Base-by-base conservation (phyloP, 305 asterid genomes). In the Solanum chacoense region DNA sequence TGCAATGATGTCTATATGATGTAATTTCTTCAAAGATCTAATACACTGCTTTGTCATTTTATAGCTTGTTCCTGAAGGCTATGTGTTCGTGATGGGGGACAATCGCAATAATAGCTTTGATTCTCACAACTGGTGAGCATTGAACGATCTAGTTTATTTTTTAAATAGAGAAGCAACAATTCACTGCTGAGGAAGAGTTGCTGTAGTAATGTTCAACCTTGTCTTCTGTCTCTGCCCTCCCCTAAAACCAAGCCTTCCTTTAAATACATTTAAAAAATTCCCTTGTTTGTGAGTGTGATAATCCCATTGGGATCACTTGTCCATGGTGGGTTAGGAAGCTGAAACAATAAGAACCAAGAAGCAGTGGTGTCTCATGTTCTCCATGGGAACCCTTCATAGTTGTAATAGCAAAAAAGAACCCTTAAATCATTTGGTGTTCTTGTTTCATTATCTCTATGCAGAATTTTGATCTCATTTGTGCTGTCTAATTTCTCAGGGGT, bases 31-130 rank as follows among this genome's bases (percentile, higher is more conserved):
- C 90, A 29, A 79, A 45, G 76, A 79, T 45, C 55, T 81, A 59
- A 81, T 28, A 28, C 28, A 22, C 37, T 42, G 1, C 87, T 87
- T 87, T 81, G 8, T 89, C 85, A 67, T 88, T 89, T 69, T 81
- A 69, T 92, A 96, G 99, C 93, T 95, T 89, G 96, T 97, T 65
- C 99, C 99, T 6, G 98, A 96, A 85, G 98, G 98, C 89, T 93
- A 90, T 85, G 99, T 97, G 85, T 97, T 94, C 84, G 99, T 97
- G 90, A 88, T 97, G 94, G 99, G 99, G 84, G 98, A 97, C 95
- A 96, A 97, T 87, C 98, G 99, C 42, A 97, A 96, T 90, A 94
- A 94, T 90, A 97, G 99, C 94, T 94, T 87, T 26, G 99, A 97
- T 92, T 97, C 99, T 72, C 99, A 94, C 91, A 89, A 93, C 91